A percentile compares a stretch with the other conserved stretches of the same genome.
phyloP scores from a whole-genome alignment of 495 filamentous ascomycete genomes.

The Penicillium waksmanii region DNA sequence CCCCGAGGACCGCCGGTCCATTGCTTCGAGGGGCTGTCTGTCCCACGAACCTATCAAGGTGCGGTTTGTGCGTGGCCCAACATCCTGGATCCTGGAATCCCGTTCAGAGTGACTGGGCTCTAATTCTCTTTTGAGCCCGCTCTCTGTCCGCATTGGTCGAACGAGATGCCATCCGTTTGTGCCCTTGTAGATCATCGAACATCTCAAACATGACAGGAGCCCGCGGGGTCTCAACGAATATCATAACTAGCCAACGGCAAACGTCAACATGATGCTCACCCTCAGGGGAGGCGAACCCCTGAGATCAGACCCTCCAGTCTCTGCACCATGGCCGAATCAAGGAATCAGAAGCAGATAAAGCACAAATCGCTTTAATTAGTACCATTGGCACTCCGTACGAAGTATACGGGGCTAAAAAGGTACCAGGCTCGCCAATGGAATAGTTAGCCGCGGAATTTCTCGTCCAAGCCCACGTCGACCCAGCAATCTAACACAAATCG shows the following conservation, averaged over 20 bases:
- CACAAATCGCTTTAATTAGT: slow-evolving; percentile 3
- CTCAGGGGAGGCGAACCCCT: slow-evolving; percentile 19
- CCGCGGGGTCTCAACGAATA: slow-evolving; percentile 8
- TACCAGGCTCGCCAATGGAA: neutral
- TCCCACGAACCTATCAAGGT: slow-evolving; percentile 31
- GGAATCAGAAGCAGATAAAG: neutral
- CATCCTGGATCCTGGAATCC: slow-evolving; percentile 31
- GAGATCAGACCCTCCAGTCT: slow-evolving; percentile 32
- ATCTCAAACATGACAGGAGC: slow-evolving; percentile 16
- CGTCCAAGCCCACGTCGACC: neutral
- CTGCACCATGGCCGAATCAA: slow-evolving; percentile 3
- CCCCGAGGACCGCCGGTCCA: neutral
- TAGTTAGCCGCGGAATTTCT: slow-evolving; percentile 1
- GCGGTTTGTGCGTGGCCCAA: slow-evolving; percentile 32
- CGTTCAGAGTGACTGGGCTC: slow-evolving; percentile 22
- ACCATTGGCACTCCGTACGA: neutral
- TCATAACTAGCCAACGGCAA: neutral
- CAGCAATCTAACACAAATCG: slow-evolving; percentile 25
- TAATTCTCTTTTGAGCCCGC: slow-evolving; percentile 15
- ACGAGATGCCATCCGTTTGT: slow-evolving; percentile 5
- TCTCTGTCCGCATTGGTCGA: slow-evolving; percentile 4
- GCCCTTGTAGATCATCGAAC: slow-evolving; percentile 23
- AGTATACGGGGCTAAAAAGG: neutral
- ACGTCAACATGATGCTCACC: neutral
- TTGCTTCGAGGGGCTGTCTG: neutral